Base-by-base conservation (phyloP, 2,329 filamentous ascomycete species). In the Ilyonectria mors-panacis region DNA sequence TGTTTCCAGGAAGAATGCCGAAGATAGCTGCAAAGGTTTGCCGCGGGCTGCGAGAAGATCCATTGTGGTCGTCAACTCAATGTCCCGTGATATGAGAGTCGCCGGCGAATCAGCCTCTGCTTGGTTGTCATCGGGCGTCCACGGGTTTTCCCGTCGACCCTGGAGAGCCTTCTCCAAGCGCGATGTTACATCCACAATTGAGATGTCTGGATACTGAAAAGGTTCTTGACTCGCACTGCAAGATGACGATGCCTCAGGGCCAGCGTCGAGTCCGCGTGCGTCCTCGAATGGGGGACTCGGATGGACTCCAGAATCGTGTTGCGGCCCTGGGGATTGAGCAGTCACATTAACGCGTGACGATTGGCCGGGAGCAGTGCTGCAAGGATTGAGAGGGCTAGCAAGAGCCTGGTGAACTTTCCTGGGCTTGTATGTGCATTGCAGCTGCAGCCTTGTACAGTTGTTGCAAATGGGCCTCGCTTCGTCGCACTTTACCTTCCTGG, bases 51-150 rank as follows among this genome's bases (percentile, higher is more conserved):
- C 59, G 42, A 73, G 26, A 6, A 68, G 37, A 28, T 74, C 70
- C 45, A 74, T 74, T 1, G 67, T 67, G 1, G 70, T 73, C 17
- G 70, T 74, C 23, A 74, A 59, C 26, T 73, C 61, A 33, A 74
- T 74, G 26, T 70, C 67, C n/a, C 67, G 67, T 12, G 72, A 74
- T 64, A 70, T 73, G 15, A 70, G 42, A 45, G 50, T 60, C 21
- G 53, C 57, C 2, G 63, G 69, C 13, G 69, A 67, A 23, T 45
- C 59, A 4, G 53, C 13, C 6, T 39, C 12, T 2, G 37, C 6
- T 17, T 39, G 12, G 2, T 4, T 33, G 6, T 69, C 54, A 39
- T 39, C 37, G 5, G 26, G 4, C 6, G 26, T 26, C 26, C 26
- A 26, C 26, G 5, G 26, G 26, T 26, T 26, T 26, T 26, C 26